Evolutionary conservation across 306 rosid genomes (phyloP), one percentile per base, ranked within the genome.

Genomic region (Betula pendula): DNA sequence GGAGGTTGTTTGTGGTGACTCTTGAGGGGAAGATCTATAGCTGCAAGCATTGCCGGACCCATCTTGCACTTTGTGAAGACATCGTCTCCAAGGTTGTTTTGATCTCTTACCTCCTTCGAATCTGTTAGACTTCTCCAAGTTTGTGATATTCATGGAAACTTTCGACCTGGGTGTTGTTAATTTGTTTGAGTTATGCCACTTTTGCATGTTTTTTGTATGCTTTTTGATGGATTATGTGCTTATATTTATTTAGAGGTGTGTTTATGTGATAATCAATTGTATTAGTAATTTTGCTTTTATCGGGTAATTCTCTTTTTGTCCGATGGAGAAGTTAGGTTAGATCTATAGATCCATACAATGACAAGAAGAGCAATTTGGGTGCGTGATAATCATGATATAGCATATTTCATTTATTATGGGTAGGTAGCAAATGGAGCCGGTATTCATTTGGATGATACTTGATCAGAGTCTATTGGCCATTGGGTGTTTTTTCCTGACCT

Each of bases 1-100:
- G 97, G 40, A 89, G 95, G 74, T 81, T 92, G 83, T 92, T 88
- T 84, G 85, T 88, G 87, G 84, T 86, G 84, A 87, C 80, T 79
- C 83, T 89, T 35, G 97, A 92, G 52, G 97, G 97, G 79, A 86
- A 33, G 90, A 83, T 92, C 89, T 92, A 92, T 59, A 83, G 91
- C 88, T 92, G 97, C 90, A 88, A 79, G 81, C 92, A 86, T 83
- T 92, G 97, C 85, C 88, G 85, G 59, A 89, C 95, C 81, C 95
- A 89, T 83, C 90, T 92, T 60, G 97, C 93, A 24, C 87, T 90
- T 42, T 86, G 50, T 52, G 84, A 89, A 27, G 95, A 92, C 72
- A 81, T 89, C 86, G 80, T 84, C 63, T 92, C 94, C 60, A 92
- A 85, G 97, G 97, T 91, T 72, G 58, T 77, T 74, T 84, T 71